Conservation (phyloP, 495 filamentous ascomycete genomes). For the Extremus antarcticus region DNA sequence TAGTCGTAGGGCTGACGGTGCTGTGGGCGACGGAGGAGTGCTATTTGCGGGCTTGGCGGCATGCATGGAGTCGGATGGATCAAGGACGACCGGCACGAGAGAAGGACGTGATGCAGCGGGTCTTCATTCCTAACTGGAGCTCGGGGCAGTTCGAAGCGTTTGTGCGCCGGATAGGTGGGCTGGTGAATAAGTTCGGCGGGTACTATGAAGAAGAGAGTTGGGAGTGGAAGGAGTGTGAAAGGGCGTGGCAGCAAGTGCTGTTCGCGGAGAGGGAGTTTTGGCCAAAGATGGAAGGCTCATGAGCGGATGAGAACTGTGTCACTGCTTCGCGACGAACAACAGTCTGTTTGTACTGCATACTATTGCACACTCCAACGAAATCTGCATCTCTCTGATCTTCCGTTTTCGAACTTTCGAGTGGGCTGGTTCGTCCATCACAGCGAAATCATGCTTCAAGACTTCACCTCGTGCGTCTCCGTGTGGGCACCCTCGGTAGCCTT, state of each 20-base stretch:
- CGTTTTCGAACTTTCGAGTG: too few species aligned
- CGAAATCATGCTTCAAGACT: neutral
- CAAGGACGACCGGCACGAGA: conserved; percentile 2
- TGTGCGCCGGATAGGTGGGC: conserved; percentile 13
- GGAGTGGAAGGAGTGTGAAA: conserved; percentile 19
- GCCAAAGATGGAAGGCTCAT: conserved; percentile 7
- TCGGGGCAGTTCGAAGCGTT: conserved; percentile 15
- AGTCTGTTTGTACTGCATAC: too few species aligned
- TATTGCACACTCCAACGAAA: too few species aligned
- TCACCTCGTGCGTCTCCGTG: neutral
- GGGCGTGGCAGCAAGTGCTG: conserved; percentile 14
- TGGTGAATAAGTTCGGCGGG: conserved; percentile 15
- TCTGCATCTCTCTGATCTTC: too few species aligned
- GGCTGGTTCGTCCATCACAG: too few species aligned
- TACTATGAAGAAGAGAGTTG: conserved; percentile 5
- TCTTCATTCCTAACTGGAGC: conserved; percentile 19
- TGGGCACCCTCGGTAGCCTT: neutral
- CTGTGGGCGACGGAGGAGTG: conserved; percentile 19
- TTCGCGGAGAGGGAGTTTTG: conserved; percentile 19
- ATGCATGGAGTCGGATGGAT: conserved; percentile 9
- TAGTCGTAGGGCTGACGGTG: conserved; percentile 13
- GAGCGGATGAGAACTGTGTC: too few species aligned
- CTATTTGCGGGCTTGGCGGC: conserved; percentile 16
- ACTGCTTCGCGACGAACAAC: too few species aligned
- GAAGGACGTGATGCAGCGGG: conserved; percentile 19